Evolutionary conservation across 352 stramenopile species (phyloP), one percentile per base, ranked within the genome.

Genomic region (Aphanomyces stellatus): DNA sequence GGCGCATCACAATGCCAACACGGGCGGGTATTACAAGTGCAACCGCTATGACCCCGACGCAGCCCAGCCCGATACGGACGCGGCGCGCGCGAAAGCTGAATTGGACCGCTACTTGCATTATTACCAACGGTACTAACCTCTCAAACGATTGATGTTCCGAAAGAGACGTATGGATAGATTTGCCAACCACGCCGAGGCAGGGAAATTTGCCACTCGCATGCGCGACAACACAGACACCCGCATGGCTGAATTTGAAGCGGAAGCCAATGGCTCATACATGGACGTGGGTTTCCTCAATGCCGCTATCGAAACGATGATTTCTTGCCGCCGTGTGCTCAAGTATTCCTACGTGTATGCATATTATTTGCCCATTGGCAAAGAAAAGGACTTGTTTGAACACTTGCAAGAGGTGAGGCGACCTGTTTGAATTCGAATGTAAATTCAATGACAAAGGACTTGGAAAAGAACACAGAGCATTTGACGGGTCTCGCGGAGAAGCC

Each of bases 101-200:
- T 81, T 99, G 59, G 96, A 99, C 76, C 89, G 97, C 41, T 99
- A 99, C 79, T 79, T 99, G 49, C 96, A 99, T 77, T 99, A 99
- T 78, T 99, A 99, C 86, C 94, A 99, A 77, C 93, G 97, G 31
- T 64, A 43, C n/a, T n/a, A n/a, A n/a, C n/a, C n/a, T n/a, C n/a
- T n/a, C n/a, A n/a, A n/a, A n/a, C n/a, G n/a, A n/a, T n/a, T n/a
- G n/a, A n/a, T n/a, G n/a, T n/a, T n/a, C n/a, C n/a, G n/a, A n/a
- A n/a, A n/a, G n/a, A n/a, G n/a, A n/a, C n/a, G n/a, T n/a, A n/a
- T n/a, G n/a, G 10, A 28, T 37, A 72, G 53, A 5, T 99, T 94
- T 51, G 95, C 98, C 53, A 96, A 96, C 57, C 97, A 99, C 78
- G 88, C 93, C 11, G 85, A 97, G 65, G 96, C 93, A 5, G 90